Base-by-base conservation (phyloP, 2,329 filamentous ascomycete genomes). In the Microcyclosporella mali region DNA sequence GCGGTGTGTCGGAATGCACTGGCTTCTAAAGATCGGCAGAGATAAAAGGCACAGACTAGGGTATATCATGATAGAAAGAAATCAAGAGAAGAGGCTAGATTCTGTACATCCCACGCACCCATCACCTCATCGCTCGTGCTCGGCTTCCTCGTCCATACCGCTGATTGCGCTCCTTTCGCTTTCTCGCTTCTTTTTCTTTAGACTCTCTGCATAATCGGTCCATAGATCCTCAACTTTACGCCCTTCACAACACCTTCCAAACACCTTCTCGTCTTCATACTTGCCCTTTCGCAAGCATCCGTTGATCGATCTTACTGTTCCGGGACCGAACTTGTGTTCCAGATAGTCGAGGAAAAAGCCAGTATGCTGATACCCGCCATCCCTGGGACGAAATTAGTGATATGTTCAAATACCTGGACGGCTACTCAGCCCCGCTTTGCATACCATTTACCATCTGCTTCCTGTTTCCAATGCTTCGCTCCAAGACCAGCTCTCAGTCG, bases 331-430 rank as follows among this genome's bases (percentile, higher is more conserved):
- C 36, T 73, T 73, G 28, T 70, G 64, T 67, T 95, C 89, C 35
- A 97, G 68, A 69, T 87, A 95, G 41, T 92, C 82, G 38, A 97
- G 67, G 56, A 97, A 97, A 64, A 87, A 97, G 1, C 82, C 92
- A 6, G 90, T 97, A 53, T 84, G 78, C 69, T 95, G 84, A 66
- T 97, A 97, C 0, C 89, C 89, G n/a, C n/a, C n/a, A n/a, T n/a
- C n/a, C n/a, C n/a, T n/a, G n/a, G n/a, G n/a, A n/a, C n/a, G n/a
- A n/a, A n/a, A n/a, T n/a, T n/a, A n/a, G n/a, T n/a, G n/a, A n/a
- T n/a, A n/a, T n/a, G n/a, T n/a, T n/a, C n/a, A n/a, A n/a, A n/a
- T n/a, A n/a, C n/a, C n/a, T n/a, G n/a, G n/a, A n/a, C n/a, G n/a
- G n/a, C n/a, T n/a, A n/a, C n/a, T n/a, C n/a, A n/a, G n/a, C n/a